Evolutionary conservation across 2,329 filamentous ascomycete genomes (phyloP).

Genomic region (Trichoderma simmonsii): DNA sequence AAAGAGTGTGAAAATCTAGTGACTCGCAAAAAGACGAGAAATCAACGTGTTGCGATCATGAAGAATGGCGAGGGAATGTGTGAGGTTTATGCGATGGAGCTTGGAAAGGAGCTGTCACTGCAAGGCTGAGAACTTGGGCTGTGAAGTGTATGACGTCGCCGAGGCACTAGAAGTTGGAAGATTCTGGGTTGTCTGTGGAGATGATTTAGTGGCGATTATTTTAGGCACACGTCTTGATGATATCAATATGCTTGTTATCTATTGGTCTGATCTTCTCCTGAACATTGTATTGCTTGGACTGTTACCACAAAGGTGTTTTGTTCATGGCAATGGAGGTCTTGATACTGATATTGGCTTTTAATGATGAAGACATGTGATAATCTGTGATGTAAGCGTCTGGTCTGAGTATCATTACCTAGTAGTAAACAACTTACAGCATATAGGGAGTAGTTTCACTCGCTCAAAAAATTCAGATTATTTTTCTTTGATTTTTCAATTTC

Average conservation of each 20-base stretch:
- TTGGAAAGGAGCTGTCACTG: background rate
- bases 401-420: background rate
- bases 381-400: background rate
- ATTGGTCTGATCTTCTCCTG: background rate
- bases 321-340: background rate
- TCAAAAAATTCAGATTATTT: background rate
- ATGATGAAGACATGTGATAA: background rate
- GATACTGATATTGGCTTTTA: background rate
- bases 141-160: conserved; percentile 9
- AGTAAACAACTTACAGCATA: background rate
- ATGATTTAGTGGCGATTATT: background rate
- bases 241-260: background rate
- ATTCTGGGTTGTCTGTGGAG: conserved; percentile 2
- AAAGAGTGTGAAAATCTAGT: background rate
- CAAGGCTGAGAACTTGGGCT: background rate
- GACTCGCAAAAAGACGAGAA: background rate
- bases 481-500: background rate
- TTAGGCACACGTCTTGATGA: background rate
- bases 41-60: background rate
- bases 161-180: background rate
- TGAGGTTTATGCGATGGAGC: background rate
- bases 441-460: background rate
- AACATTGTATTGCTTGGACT: background rate
- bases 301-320: background rate
- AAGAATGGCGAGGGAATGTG: background rate